Base-by-base conservation (phyloP, 306 rosid genomes). In the Notholithocarpus densiflorus region DNA sequence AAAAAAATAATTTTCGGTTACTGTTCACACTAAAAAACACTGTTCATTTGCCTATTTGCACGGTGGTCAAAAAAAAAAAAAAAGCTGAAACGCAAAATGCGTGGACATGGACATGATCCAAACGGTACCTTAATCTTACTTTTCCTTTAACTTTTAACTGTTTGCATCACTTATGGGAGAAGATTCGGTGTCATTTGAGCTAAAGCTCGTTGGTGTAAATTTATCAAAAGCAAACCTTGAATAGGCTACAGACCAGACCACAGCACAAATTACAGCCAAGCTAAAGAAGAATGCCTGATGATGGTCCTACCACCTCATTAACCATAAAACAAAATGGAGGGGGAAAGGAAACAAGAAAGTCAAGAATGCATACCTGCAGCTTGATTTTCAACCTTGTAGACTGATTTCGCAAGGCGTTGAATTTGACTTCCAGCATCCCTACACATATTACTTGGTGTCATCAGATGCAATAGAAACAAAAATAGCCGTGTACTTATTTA, bases 361-460 rank as follows among this genome's bases (percentile, higher is more conserved):
- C 27, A 66, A 13, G 51, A 11, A 53, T 45, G 77, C 87, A 76
- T 76, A 90, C 98, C 98, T 71, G 81, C 59, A 80, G 96, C 97
- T 79, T 87, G 89, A 75, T 82, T 61, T 84, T 95, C 98, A 85
- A 82, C 89, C 82, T 85, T 87, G 82, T 84, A 81, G 65, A 86
- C 83, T 73, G 96, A 87, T 82, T 90, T 92, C 37, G 91, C 81
- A 80, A 90, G 90, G 68, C 75, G 87, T 73, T 88, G 97, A 80
- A 89, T 85, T 83, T 86, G 89, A 71, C 78, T 79, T 84, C 98
- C 98, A 57, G 94, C 81, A 72, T 55, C 75, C 93, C 98, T 92
- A 75, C 77, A 85, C 74, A 68, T 68, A 66, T 52, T 23, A 54
- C 15, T 70, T 10, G 24, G 51, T 68, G 43, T 24, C 71, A 74